These are phyloP conservation scores for Henckelia pumila DNA, from an alignment of 257 asterid species.

Conservation along the genomic window DNA sequence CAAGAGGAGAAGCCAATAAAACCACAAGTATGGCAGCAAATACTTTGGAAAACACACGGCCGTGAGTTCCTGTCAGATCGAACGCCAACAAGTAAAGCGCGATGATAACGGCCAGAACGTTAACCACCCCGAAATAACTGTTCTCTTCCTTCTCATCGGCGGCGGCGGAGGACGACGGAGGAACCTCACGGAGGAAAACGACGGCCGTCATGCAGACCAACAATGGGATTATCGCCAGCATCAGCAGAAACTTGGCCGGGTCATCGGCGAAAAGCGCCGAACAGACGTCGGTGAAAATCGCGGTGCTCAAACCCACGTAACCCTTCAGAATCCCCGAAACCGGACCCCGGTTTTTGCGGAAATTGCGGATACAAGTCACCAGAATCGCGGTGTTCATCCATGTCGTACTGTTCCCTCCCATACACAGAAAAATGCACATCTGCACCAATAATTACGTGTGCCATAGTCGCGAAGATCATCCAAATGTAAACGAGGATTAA, in stretches of 20 bases:
- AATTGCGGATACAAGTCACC: slow-evolving; percentile 86
- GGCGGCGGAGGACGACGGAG: slow-evolving; percentile 65
- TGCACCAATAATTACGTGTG: slow-evolving; percentile 26
- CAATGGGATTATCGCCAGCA: slow-evolving; percentile 70
- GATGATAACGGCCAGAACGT: slow-evolving; percentile 60
- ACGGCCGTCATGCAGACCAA: slow-evolving; percentile 70
- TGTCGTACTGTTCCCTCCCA: slow-evolving; percentile 98
- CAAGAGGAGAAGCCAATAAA: slow-evolving; percentile 64
- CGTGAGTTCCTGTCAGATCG: slow-evolving; percentile 66
- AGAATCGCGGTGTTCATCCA: slow-evolving; percentile 98
- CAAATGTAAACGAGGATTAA: too few relatives aligned
- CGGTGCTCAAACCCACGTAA: slow-evolving; percentile 91
- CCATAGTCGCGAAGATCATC: too few relatives aligned
- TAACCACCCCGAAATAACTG: slow-evolving; percentile 66
- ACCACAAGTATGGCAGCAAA: slow-evolving; percentile 67
- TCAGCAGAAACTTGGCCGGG: slow-evolving; percentile 69
- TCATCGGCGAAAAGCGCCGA: slow-evolving; percentile 81
- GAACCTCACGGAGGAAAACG: slow-evolving; percentile 82
- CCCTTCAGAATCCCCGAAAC: slow-evolving; percentile 93
- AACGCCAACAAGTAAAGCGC: slow-evolving; percentile 70
- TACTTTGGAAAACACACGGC: slow-evolving; percentile 44
- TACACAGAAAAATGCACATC: slow-evolving; percentile 87
- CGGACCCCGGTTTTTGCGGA: slow-evolving; percentile 80
- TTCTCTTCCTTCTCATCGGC: slow-evolving; percentile 62
- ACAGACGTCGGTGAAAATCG: slow-evolving; percentile 89